phyloP scores from a whole-genome alignment of 1,284 basidiomycete species.

The Ustilago xerochloae region DNA sequence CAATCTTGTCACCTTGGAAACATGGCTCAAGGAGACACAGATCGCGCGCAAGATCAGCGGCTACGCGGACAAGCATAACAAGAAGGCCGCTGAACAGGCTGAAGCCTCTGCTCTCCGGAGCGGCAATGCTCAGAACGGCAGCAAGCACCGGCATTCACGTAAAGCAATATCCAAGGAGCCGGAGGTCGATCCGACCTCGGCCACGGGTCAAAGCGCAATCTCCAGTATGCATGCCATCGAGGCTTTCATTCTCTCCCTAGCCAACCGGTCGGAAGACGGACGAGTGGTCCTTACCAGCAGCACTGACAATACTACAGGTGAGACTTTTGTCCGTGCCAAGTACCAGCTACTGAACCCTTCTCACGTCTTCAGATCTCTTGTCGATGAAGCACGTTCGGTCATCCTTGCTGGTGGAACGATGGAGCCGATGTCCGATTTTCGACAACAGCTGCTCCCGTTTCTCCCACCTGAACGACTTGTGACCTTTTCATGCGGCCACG shows the following conservation, averaged over 20 bases:
- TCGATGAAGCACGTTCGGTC: slow-evolving; percentile 82
- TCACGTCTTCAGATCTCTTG: slow-evolving; percentile 83
- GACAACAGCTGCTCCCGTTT: slow-evolving; percentile 81
- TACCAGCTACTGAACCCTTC: slow-evolving; percentile 96
- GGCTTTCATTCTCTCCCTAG: slow-evolving; percentile 83
- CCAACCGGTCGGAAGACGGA: slow-evolving; percentile 81
- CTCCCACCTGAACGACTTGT: slow-evolving; percentile 76
- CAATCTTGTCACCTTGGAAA: slow-evolving; percentile 80
- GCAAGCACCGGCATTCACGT: neutral
- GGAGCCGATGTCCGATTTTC: slow-evolving; percentile 93
- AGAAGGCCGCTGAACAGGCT: slow-evolving; percentile 72
- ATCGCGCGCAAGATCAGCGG: slow-evolving; percentile 78
- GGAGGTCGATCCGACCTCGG: neutral
- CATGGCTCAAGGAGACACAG: slow-evolving; percentile 86
- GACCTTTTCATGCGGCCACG: slow-evolving; percentile 90
- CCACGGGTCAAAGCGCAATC: slow-evolving; percentile 69
- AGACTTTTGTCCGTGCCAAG: slow-evolving; percentile 75
- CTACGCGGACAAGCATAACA: slow-evolving; percentile 78
- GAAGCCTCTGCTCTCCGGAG: slow-evolving; percentile 3
- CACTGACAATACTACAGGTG: neutral
- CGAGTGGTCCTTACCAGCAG: slow-evolving; percentile 52
- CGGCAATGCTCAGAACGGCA: neutral
- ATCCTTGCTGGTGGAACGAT: slow-evolving; percentile 95
- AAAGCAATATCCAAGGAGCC: neutral
- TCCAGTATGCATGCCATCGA: slow-evolving; percentile 87